A percentile compares a stretch with the other conserved stretches of the same genome.
Evolutionary conservation across 2,329 filamentous ascomycete genomes (phyloP).

Genomic region (Botrytis deweyae): DNA sequence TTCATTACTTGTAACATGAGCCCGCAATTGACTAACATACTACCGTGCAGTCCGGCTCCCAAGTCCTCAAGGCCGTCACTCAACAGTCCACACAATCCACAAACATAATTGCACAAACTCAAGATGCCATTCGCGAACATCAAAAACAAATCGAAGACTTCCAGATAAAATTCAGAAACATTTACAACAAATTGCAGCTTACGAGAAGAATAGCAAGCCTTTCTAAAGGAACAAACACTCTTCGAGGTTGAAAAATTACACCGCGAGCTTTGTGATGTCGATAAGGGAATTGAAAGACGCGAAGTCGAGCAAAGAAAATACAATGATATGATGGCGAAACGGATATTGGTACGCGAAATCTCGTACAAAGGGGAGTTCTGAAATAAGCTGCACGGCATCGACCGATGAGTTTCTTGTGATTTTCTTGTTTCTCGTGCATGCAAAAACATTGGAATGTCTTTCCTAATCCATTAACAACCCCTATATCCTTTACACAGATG

Average conservation of each 20-base stretch:
- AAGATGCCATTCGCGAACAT: not conserved
- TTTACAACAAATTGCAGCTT: not conserved
- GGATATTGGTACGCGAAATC: not conserved
- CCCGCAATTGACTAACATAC: not conserved
- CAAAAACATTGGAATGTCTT: not conserved
- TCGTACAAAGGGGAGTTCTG: not conserved
- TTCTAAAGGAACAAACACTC: not conserved
- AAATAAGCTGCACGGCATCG: not conserved
- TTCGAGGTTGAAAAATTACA: not conserved
- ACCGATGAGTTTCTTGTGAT: too few species aligned
- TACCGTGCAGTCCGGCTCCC: not conserved
- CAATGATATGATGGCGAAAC: not conserved
- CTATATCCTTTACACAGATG: not conserved
- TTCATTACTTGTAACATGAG: fast-evolving
- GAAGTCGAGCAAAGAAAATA: not conserved
- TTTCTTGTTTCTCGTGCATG: not conserved
- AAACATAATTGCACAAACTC: not conserved
- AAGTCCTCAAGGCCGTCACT: not conserved
- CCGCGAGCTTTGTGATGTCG: not conserved
- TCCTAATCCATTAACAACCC: not conserved
- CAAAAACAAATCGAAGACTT: not conserved
- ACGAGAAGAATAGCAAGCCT: not conserved
- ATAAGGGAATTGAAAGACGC: fast-evolving
- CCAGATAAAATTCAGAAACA: not conserved
- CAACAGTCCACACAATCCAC: not conserved